Evolutionary conservation across 345 rosid genomes (phyloP), one percentile per base, ranked within the genome.

Genomic region (Eutrema heterophyllum): DNA sequence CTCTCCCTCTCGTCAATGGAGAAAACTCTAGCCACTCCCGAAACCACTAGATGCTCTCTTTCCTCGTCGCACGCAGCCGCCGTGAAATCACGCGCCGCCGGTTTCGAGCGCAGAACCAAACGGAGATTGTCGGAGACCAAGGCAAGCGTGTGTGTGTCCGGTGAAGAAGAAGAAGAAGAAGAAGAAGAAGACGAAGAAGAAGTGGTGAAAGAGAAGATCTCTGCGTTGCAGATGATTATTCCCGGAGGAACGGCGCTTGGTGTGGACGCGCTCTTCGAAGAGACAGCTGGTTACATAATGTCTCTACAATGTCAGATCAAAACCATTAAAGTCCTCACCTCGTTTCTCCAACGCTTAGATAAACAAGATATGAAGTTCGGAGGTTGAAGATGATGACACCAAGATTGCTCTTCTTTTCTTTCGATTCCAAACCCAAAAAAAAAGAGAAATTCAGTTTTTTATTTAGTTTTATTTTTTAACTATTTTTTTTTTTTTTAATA

Each of bases 181-280:
- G 86, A 74, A 0, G 84, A 68, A 0, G 84, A 74, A 0, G 83
- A 67, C 0, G 83, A 71, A 16, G 82, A 36, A 45, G 85, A 68
- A 16, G 79, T 81, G 29, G 90, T 83, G 33, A 80, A 56, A 21
- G 80, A 70, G 40, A 89, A 83, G 85, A 86, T 89, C 29, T 73
- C 32, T 71, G 86, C 88, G 62, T 79, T 89, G 84, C 92, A 87
- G 84, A 89, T 79, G 84, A 85, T 87, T 30, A 86, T 89, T 15
- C 96, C 96, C 0, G 96, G 93, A 29, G 93, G 93, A 4, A 85
- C 81, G n/a, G 67, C 74, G 13, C 83, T 89, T 15, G 89, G 84
- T 8, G 81, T 74, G 7, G 95, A 87, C 67, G 77, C 78, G 72
- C 76, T 89, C 72, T 87, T 86, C 50, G 88, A 89, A 81, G 89